A percentile compares a stretch with the other conserved stretches of the same genome.
Evolutionary conservation across 1,284 basidiomycete species (phyloP).

Genomic region (Melampsora americana): DNA sequence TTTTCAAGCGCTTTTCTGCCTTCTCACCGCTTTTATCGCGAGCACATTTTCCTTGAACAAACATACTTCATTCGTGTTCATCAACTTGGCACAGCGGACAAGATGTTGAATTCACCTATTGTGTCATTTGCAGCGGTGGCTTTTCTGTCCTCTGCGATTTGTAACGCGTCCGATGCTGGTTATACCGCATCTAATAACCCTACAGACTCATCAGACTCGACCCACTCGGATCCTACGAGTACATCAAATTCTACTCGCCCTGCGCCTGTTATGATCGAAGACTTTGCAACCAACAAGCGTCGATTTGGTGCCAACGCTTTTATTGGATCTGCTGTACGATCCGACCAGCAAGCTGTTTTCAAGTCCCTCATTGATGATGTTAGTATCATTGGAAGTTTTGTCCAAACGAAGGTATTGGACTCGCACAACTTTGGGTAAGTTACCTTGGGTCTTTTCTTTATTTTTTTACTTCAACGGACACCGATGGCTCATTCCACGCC

Average conservation of each 20-base stretch:
- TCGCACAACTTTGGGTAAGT: background rate
- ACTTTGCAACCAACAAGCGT: background rate
- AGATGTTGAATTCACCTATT: too few relatives aligned
- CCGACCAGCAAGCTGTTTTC: conserved; percentile 1
- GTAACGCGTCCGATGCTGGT: too few relatives aligned
- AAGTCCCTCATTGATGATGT: conserved; percentile 2
- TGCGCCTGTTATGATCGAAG: background rate
- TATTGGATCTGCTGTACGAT: too few relatives aligned
- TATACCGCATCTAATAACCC: too few relatives aligned
- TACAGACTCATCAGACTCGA: background rate
- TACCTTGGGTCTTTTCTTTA: background rate
- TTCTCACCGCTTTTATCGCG: too few relatives aligned
- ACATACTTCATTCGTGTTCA: too few relatives aligned
- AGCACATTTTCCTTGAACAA: too few relatives aligned
- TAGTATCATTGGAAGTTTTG: background rate
- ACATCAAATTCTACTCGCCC: background rate
- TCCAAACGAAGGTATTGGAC: background rate
- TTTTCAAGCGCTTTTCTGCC: too few relatives aligned
- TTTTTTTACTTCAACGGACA: background rate
- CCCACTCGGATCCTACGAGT: background rate
- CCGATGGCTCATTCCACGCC: too few relatives aligned
- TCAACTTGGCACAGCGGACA: too few relatives aligned
- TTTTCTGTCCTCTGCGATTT: too few relatives aligned
- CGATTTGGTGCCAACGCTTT: background rate
- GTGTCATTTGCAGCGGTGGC: too few relatives aligned